These are phyloP conservation scores for Somion occarium DNA, from an alignment of 1,284 basidiomycete genomes.

Conservation along the genomic window DNA sequence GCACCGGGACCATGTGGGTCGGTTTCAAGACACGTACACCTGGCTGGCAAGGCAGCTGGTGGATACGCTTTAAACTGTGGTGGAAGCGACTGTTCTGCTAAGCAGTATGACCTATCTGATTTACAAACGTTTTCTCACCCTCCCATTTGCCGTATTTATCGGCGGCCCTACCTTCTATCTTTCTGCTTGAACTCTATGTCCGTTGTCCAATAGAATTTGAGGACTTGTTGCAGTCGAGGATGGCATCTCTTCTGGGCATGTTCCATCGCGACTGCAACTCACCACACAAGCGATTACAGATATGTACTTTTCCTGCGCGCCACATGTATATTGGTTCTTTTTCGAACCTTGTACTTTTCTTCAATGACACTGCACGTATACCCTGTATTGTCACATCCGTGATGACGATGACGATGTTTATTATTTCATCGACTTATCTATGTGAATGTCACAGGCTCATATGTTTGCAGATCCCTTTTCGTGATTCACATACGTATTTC, in stretches of 20 bases:
- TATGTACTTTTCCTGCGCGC: background rate
- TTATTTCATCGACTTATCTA: background rate
- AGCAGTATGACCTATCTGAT: background rate
- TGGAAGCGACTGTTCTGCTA: slow-evolving; percentile 63
- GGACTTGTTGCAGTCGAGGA: background rate
- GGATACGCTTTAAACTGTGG: slow-evolving; percentile 68
- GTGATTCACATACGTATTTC: too few species aligned
- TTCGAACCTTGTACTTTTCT: slow-evolving; percentile 2
- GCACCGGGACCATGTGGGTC: slow-evolving; percentile 71
- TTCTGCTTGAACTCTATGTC: background rate
- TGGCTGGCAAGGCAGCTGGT: slow-evolving; percentile 70
- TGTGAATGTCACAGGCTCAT: background rate
- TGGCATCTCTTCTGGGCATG: background rate
- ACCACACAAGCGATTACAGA: background rate
- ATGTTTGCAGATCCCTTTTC: background rate
- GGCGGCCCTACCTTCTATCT: background rate
- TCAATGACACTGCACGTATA: slow-evolving; percentile 1
- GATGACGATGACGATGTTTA: slow-evolving; percentile 2
- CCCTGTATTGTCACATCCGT: slow-evolving; percentile 5
- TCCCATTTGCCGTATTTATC: background rate
- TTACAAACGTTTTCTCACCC: background rate
- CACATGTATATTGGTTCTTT: slow-evolving; percentile 1
- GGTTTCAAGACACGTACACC: slow-evolving; percentile 49
- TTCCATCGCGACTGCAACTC: background rate
- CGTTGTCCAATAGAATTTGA: background rate